Base-by-base conservation (phyloP, 345 rosid genomes). In the Citrus trifoliata region DNA sequence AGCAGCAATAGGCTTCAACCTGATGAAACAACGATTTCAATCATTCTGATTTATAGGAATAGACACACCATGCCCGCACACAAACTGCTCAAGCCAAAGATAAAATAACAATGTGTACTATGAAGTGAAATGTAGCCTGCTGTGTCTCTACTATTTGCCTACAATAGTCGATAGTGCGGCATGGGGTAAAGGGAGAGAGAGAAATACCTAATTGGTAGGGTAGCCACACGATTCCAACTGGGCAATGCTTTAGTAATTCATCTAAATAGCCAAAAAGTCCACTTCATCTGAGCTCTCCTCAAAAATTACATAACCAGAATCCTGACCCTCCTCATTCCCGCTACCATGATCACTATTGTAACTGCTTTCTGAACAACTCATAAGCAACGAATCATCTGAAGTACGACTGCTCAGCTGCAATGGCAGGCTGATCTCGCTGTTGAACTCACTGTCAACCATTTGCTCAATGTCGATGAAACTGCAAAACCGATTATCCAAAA, bases 261-360 rank as follows among this genome's bases (percentile, higher is more conserved):
- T 70, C 84, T 88, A 88, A 61, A 81, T 73, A 67, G 80, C 77
- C 80, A 87, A 76, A 77, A 81, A 89, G 67, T 91, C 91, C 61
- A 88, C 88, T 79, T 91, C 93, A 37, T 91, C 95, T 28, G 91
- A 89, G 81, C 95, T 89, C 80, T 88, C 95, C 82, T 88, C 89
- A 14, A 68, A 85, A 56, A 87, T 70, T 62, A 77, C 70, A 75
- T 82, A 88, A 77, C 81, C 87, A n/a, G 88, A 83, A 78, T 85
- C 92, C 62, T 71, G 90, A 38, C 86, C 77, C 79, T 90, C 94
- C 82, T 91, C 93, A 3, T 87, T 91, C 63, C 90, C 90, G 65
- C 95, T 89, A 79, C 89, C 86, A 78, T 87, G 93, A 78, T 89
- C 95, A 73, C 93, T 88, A 70, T 81, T 88, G 71, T 91, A 91